Percentiles rank a stretch among this genome's conserved stretches.
Evolutionary conservation across 2,329 filamentous ascomycete genomes (phyloP).

Genomic region (Diaporthe sp.): DNA sequence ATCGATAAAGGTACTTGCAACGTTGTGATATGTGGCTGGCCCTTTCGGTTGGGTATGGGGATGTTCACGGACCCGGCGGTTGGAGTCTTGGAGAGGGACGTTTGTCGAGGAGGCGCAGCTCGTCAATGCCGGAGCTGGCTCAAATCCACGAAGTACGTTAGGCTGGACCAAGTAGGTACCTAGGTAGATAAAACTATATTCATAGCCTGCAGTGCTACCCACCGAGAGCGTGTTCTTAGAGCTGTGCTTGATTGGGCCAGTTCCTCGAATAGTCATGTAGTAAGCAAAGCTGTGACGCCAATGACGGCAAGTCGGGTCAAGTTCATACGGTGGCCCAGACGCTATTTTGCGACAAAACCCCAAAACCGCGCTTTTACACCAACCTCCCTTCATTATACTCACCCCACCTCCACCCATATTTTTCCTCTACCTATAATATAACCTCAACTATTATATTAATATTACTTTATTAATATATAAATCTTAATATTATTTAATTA

Average conservation of each 20-base stretch:
- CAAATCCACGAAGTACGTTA: background rate
- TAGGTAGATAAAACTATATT: background rate
- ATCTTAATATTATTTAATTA: too few relatives aligned
- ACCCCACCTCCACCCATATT: too few relatives aligned
- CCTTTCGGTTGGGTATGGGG: background rate
- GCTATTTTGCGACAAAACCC: too few relatives aligned
- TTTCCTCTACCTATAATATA: too few relatives aligned
- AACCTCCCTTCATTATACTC: too few relatives aligned
- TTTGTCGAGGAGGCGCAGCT: constrained; percentile 17
- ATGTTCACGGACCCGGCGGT: background rate
- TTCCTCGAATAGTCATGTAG: constrained; percentile 8
- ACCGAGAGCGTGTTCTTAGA: background rate
- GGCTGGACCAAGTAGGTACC: background rate
- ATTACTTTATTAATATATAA: too few relatives aligned
- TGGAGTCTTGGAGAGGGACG: background rate
- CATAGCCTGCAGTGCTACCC: constrained; percentile 2
- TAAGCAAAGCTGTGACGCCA: constrained; percentile 16
- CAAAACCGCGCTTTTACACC: too few relatives aligned
- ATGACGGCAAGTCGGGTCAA: constrained; percentile 20
- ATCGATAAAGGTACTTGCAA: background rate
- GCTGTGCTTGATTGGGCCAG: constrained; percentile 8
- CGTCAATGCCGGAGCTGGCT: background rate
- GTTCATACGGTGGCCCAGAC: background rate
- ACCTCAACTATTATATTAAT: too few relatives aligned
- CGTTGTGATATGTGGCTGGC: background rate